A percentile compares a stretch with the other conserved stretches of the same genome.
These are phyloP conservation scores for Sporothrix luriei DNA, from an alignment of 2,329 filamentous ascomycete genomes.

Conservation along the genomic window DNA sequence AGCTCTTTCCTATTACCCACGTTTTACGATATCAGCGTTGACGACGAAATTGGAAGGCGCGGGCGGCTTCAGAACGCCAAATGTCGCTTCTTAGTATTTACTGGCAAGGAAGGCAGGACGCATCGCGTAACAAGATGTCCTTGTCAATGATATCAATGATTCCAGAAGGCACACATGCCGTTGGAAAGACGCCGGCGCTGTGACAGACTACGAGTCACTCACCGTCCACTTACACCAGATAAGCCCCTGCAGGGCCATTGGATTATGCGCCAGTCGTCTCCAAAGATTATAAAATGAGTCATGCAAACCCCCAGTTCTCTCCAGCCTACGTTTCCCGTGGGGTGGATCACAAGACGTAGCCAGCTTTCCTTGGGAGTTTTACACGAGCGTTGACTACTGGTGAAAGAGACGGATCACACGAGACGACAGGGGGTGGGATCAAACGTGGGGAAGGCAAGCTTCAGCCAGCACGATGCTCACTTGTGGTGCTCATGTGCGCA, in stretches of 20 bases:
- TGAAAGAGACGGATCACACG: not conserved
- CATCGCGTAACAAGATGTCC: not conserved
- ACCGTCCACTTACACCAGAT: constrained; percentile 31
- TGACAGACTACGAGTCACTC: not conserved
- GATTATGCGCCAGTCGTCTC: constrained; percentile 24
- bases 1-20: not conserved
- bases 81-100: too few species aligned
- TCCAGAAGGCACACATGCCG: not conserved
- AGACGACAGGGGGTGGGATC: not conserved
- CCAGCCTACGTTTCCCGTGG: not conserved
- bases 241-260: constrained; percentile 32
- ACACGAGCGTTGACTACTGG: not conserved
- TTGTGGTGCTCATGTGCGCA: not conserved
- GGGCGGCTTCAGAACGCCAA: not conserved
- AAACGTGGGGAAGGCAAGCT: constrained; percentile 18
- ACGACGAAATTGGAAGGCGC: constrained; percentile 17
- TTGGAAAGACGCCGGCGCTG: not conserved
- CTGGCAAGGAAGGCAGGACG: not conserved
- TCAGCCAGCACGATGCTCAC: not conserved
- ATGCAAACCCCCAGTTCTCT: not conserved
- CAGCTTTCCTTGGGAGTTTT: not conserved
- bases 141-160: constrained; percentile 2
- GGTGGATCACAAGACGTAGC: constrained; percentile 1
- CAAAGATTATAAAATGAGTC: not conserved
- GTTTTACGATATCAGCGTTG: constrained; percentile 18